Conservation (phyloP, 495 filamentous ascomycete genomes). For the Acidiella bohemica region DNA sequence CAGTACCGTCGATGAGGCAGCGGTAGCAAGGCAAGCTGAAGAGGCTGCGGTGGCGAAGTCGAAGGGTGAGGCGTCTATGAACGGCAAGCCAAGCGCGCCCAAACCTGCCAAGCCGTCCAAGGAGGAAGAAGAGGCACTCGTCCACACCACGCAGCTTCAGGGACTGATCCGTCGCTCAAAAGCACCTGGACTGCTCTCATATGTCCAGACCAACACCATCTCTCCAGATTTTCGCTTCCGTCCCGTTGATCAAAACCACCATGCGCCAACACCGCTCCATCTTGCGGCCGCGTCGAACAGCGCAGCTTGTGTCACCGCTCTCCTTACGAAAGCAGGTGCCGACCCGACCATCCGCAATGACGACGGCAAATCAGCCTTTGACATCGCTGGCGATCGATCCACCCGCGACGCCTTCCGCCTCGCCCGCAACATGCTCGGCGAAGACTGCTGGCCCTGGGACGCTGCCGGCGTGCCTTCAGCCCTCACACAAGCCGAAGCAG, state of each 20-base stretch:
- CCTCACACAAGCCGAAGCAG: constrained; percentile 54
- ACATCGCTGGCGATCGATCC: constrained; percentile 70
- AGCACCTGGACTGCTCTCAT: constrained; percentile 71
- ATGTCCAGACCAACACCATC: constrained; percentile 60
- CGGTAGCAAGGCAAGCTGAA: constrained; percentile 20
- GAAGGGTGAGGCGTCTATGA: constrained; percentile 22
- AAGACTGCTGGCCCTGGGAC: constrained; percentile 67
- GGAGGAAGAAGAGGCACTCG: constrained; percentile 62
- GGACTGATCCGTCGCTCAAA: constrained; percentile 83
- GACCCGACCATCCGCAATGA: constrained; percentile 57
- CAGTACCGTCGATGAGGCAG: constrained; percentile 51
- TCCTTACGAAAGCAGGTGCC: constrained; percentile 60
- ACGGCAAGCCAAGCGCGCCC: constrained; percentile 29
- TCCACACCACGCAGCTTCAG: constrained; percentile 79
- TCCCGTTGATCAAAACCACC: constrained; percentile 62
- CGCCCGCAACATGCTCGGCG: constrained; percentile 68
- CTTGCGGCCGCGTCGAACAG: constrained; percentile 66
- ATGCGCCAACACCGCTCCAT: constrained; percentile 76
- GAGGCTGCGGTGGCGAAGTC: constrained; percentile 2
- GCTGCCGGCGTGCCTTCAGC: constrained; percentile 54
- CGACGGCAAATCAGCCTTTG: constrained; percentile 65
- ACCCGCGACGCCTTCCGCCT: constrained; percentile 89
- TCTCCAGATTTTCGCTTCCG: constrained; percentile 57
- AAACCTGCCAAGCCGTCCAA: constrained; percentile 48
- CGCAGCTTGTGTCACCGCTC: constrained; percentile 55